Evolutionary conservation across 2,329 filamentous ascomycete species (phyloP).

Genomic region (Ophiostoma triangulosporum): DNA sequence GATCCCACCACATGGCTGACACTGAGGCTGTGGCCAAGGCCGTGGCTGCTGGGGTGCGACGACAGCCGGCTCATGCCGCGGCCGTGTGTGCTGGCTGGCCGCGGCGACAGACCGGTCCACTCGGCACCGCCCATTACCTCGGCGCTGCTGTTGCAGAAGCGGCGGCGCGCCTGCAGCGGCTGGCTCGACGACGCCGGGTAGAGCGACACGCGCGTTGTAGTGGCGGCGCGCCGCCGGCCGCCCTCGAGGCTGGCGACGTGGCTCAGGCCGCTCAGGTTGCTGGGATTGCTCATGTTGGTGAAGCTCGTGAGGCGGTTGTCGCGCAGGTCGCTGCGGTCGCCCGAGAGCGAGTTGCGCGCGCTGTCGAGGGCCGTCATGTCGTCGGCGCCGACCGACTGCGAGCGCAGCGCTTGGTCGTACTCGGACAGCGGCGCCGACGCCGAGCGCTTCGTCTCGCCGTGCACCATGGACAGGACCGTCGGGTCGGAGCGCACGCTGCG

Average conservation of each 20-base stretch:
- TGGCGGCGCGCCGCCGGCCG: slow-evolving; percentile 26
- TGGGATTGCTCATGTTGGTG: background rate
- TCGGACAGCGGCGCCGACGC: slow-evolving; percentile 47
- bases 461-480: slow-evolving; percentile 23
- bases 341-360: slow-evolving; percentile 38
- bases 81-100: slow-evolving; percentile 47
- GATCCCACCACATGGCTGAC: background rate
- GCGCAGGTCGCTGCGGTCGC: background rate
- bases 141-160: slow-evolving; percentile 14
- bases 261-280: background rate
- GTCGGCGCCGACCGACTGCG: slow-evolving; percentile 45
- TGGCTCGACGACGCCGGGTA: slow-evolving; percentile 14
- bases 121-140: slow-evolving; percentile 21
- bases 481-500: slow-evolving; percentile 33
- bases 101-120: slow-evolving; percentile 43
- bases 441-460: slow-evolving; percentile 36
- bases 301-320: background rate
- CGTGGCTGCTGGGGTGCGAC: slow-evolving; percentile 18
- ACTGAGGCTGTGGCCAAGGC: background rate
- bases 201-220: slow-evolving; percentile 24
- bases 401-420: slow-evolving; percentile 45
- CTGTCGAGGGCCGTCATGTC: slow-evolving; percentile 40
- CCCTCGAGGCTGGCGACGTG: background rate
- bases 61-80: slow-evolving; percentile 23
- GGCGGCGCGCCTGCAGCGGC: slow-evolving; percentile 16